Evolutionary conservation across 2,329 filamentous ascomycete species (phyloP).

Genomic region (Xylogone sp.): DNA sequence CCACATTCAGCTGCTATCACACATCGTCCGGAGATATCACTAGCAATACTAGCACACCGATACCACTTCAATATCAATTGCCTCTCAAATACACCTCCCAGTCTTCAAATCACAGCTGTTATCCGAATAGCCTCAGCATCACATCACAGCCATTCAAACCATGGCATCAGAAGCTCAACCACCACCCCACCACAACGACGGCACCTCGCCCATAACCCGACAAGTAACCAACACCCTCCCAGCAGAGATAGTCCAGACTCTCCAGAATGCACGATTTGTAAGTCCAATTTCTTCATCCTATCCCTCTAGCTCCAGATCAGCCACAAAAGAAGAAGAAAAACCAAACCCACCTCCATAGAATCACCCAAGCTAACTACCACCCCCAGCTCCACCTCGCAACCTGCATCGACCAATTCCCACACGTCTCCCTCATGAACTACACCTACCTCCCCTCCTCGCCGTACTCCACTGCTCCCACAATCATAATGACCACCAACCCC

Average conservation of each 20-base stretch:
- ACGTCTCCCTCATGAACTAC: constrained; percentile 98
- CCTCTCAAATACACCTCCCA: no score
- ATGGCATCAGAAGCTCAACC: background rate
- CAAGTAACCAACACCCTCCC: constrained; percentile 69
- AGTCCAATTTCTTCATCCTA: constrained; percentile 5
- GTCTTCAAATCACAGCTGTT: background rate
- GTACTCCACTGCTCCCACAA: constrained; percentile 68
- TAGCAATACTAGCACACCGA: no score
- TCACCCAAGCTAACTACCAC: constrained; percentile 57
- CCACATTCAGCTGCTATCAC: background rate
- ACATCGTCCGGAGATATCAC: no score
- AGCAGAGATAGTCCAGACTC: constrained; percentile 79
- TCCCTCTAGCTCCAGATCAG: constrained; percentile 3
- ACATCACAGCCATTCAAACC: background rate
- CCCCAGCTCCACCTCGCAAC: constrained; percentile 92
- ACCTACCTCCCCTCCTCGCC: constrained; percentile 85
- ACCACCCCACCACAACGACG: background rate
- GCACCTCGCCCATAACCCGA: constrained; percentile 8
- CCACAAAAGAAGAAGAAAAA: background rate
- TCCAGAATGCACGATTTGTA: constrained; percentile 95
- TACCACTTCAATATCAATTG: no score
- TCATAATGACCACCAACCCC: constrained; percentile 89
- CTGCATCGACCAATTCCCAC: constrained; percentile 75
- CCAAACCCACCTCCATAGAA: no score
- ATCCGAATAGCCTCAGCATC: background rate